phyloP scores from a whole-genome alignment of 148 eudicot species.

The Camellia japonica region DNA sequence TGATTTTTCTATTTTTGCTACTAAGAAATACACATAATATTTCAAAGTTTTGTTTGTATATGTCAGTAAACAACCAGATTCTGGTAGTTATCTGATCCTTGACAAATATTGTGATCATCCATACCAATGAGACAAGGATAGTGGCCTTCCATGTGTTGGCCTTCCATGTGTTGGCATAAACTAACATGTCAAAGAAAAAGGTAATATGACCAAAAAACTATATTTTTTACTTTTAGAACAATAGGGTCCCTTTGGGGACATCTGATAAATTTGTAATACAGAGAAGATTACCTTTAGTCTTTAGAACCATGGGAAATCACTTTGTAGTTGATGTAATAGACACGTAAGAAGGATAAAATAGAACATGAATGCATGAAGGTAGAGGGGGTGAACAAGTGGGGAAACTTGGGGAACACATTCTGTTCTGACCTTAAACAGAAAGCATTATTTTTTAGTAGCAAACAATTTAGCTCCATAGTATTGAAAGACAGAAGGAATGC shows the following conservation, averaged over 20 bases:
- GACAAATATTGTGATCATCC: neutral
- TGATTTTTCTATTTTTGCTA: neutral
- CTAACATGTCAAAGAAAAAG: neutral
- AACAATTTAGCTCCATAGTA: neutral
- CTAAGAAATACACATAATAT: neutral
- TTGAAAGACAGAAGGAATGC: neutral
- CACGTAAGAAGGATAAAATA: neutral
- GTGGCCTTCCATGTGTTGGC: neutral
- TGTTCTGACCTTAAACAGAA: no score
- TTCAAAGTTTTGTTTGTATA: neutral
- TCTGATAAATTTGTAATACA: no score
- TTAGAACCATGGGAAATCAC: neutral
- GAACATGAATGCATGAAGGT: neutral
- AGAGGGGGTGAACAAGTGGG: neutral
- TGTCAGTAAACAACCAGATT: neutral
- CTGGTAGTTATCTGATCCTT: neutral
- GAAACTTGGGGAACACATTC: neutral
- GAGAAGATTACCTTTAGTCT: no score
- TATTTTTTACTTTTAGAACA: neutral
- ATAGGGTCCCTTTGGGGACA: neutral
- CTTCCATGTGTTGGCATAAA: neutral
- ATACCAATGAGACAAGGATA: neutral
- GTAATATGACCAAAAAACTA: neutral
- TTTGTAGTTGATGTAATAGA: conserved; percentile 3
- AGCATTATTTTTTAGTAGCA: neutral